Evolutionary conservation across 345 rosid genomes (phyloP).

Genomic region (Mallotus nudiflorus): DNA sequence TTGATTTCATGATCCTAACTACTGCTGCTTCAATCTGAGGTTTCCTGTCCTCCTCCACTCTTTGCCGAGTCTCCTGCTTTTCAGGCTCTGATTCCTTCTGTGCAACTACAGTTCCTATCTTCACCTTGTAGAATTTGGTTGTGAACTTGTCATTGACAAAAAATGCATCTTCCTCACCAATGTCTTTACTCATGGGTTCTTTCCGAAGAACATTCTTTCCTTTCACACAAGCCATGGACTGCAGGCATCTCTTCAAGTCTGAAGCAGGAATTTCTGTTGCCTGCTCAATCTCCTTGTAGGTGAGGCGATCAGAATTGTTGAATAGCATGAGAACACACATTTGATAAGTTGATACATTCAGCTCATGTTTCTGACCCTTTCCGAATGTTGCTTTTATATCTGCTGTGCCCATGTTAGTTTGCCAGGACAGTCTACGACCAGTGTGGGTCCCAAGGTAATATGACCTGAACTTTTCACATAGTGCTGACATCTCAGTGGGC

Average conservation of each 20-base stretch:
- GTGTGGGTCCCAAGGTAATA: slow-evolving; percentile 96
- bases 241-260: slow-evolving; percentile 90
- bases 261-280: slow-evolving; percentile 84
- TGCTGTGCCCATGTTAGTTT: slow-evolving; percentile 99
- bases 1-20: slow-evolving; percentile 97
- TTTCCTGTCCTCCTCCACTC: slow-evolving; percentile 98
- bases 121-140: slow-evolving; percentile 93
- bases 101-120: slow-evolving; percentile 98
- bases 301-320: slow-evolving; percentile 76
- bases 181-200: slow-evolving; percentile 98
- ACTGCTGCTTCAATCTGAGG: slow-evolving; percentile 98
- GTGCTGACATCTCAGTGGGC: slow-evolving; percentile 80
- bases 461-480: slow-evolving; percentile 93
- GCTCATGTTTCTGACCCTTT: slow-evolving; percentile 96
- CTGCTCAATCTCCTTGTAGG: slow-evolving; percentile 91
- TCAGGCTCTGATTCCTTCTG: slow-evolving; percentile 98
- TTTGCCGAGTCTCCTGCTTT: slow-evolving; percentile 95
- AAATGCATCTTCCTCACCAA: slow-evolving; percentile 82
- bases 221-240: slow-evolving; percentile 89
- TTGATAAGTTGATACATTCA: slow-evolving; percentile 96
- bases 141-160: slow-evolving; percentile 87
- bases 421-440: slow-evolving; percentile 95
- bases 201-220: slow-evolving; percentile 92
- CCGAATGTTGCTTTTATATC: slow-evolving; percentile 88
- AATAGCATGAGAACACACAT: slow-evolving; percentile 96